Conservation (phyloP, 1,284 basidiomycete species). For the Paramarasmius palmivorus region DNA sequence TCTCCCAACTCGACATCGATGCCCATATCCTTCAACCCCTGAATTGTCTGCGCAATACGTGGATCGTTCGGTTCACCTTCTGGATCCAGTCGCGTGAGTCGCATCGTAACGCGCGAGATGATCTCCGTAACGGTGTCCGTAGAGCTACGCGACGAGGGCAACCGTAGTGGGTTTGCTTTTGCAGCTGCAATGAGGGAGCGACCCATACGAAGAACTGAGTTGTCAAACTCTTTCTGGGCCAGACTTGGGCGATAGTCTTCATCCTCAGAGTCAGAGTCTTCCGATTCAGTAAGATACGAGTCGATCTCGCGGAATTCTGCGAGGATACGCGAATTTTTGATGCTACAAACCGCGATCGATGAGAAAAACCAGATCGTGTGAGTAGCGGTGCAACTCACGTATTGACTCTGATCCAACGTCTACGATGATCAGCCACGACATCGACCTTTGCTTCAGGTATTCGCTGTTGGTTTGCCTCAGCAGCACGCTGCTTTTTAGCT, state of each 20-base stretch:
- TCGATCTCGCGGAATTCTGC: conserved; percentile 82
- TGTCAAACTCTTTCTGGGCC: conserved; percentile 61
- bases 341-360: conserved; percentile 39
- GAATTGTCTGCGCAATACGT: conserved; percentile 64
- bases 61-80: conserved; percentile 43
- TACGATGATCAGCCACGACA: conserved; percentile 72
- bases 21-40: conserved; percentile 57
- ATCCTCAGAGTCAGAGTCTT: conserved; percentile 36
- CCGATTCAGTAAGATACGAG: conserved; percentile 72
- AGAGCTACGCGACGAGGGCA: conserved; percentile 20
- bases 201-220: conserved; percentile 68
- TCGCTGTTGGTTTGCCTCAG: conserved; percentile 21
- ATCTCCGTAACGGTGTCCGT: conserved; percentile 11
- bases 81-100: conserved; percentile 69
- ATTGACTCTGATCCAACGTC: conserved; percentile 79
- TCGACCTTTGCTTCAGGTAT: conserved; percentile 71
- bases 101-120: conserved; percentile 50
- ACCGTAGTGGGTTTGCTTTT: conserved; percentile 44
- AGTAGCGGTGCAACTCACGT: conserved; percentile 56
- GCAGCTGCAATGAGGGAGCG: conserved; percentile 64
- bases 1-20: conserved; percentile 72
- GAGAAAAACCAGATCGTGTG: background rate
- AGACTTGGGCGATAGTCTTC: conserved; percentile 33
- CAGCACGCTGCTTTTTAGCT: conserved; percentile 10
- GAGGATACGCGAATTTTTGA: conserved; percentile 73